Percentiles rank a stretch among this genome's conserved stretches.
Conservation (phyloP, 1,284 basidiomycete species). For the Austroboletus novae-zelandiae region DNA sequence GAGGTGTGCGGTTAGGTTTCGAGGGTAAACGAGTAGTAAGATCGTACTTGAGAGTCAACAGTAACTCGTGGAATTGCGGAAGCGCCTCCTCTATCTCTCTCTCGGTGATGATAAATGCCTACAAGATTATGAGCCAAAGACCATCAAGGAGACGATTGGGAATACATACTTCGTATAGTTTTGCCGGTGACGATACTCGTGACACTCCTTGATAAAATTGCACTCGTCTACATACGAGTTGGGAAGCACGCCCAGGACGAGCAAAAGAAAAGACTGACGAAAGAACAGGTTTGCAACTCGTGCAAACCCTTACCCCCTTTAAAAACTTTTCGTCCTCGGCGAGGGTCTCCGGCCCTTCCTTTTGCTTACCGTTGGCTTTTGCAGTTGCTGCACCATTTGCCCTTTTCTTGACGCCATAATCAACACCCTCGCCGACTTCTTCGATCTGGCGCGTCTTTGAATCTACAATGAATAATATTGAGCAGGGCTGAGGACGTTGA, state of each 20-base stretch:
- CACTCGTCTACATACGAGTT: constrained; percentile 53
- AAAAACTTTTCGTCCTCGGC: constrained; percentile 74
- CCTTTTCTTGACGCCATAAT: constrained; percentile 70
- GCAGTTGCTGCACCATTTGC: constrained; percentile 24
- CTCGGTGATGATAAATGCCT: constrained; percentile 78
- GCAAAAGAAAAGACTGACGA: constrained; percentile 48
- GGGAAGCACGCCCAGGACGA: not conserved
- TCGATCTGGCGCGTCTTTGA: constrained; percentile 73
- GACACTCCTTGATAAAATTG: constrained; percentile 75
- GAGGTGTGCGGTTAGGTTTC: not conserved
- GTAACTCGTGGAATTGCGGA: constrained; percentile 70
- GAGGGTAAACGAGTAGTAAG: not conserved
- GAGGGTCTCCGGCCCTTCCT: constrained; percentile 34
- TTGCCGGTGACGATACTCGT: constrained; percentile 61
- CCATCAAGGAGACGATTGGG: not conserved
- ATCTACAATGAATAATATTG: constrained; percentile 78
- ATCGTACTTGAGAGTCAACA: constrained; percentile 52
- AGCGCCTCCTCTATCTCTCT: constrained; percentile 68
- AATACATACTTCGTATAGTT: constrained; percentile 63
- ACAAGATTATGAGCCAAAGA: not conserved
- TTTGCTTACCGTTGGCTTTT: constrained; percentile 38
- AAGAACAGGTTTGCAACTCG: constrained; percentile 75
- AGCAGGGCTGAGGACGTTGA: constrained; percentile 68
- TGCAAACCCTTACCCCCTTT: constrained; percentile 82
- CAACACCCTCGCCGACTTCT: constrained; percentile 84